Evolutionary conservation across 352 stramenopile genomes (phyloP), one percentile per base, ranked within the genome.

Genomic region (Phytophthora palmivora): DNA sequence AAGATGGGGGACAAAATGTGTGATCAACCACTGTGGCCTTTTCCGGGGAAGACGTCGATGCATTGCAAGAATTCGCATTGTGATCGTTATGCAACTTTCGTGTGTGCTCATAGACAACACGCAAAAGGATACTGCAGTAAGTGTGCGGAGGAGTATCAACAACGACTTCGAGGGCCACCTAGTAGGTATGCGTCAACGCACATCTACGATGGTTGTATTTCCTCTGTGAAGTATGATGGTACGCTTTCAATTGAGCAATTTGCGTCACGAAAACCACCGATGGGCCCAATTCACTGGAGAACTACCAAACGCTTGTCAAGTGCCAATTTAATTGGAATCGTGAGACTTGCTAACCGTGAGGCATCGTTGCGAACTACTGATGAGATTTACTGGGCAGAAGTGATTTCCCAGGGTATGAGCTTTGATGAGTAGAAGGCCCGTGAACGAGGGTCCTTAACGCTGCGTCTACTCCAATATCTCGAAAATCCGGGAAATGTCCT

Each of bases 281-380:
- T 72, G 41, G 75, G 60, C 7, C 43, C 57, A 0, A 89, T 95
- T 49, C 87, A 96, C 24, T 96, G 87, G 88, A 76, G 75, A 45
- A 95, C 78, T 2, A 96, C 88, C 2, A 91, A 88, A 44, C 75
- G 88, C 1, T 58, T 96, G 0, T 78, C 82, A 22, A 85, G 74
- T 33, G 82, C 88, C 6, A 96, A 95, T 52, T 63, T 96, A n/a
- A 78, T 96, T 1, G 88, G 87, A 10, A 58, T 96, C 44, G 82
- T 96, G 18, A 46, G 82, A 19, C 69, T 95, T 44, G 73, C 76
- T 2, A 81, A 74, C 19, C 65, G 74, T 2, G 74, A 81, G 8
- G 74, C 67, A 2, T 81, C 82, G 6, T 60, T 94, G 22, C 63
- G 73, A 45, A 37, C 73, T 1, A 74, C 42, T 0, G 81, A 91